A percentile compares a stretch with the other conserved stretches of the same genome.
Conservation (phyloP, 192 early-diverging fungal genomes). For the Mortierella alpina region DNA sequence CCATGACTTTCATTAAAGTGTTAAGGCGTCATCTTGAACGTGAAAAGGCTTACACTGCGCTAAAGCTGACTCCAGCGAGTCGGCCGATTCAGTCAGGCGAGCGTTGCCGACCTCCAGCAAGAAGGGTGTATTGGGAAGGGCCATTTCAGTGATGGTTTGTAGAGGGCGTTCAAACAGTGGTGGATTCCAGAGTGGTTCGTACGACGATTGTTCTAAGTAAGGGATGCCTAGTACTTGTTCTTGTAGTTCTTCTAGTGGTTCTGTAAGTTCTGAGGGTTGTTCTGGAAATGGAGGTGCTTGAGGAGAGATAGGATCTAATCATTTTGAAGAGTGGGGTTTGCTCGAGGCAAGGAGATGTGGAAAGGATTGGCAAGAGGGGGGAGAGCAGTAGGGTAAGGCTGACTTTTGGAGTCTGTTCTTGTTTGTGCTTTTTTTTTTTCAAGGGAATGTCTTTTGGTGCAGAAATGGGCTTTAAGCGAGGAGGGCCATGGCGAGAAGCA, state of each 20-base stretch:
- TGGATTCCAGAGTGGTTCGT: constrained; percentile 1
- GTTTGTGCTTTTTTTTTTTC: background rate
- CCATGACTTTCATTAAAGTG: background rate
- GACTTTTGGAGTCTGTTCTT: background rate
- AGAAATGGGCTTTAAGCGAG: constrained; percentile 15
- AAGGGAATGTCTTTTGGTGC: background rate
- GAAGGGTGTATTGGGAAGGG: constrained; percentile 17
- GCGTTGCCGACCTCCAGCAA: constrained; percentile 10
- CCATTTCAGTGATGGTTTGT: constrained; percentile 3
- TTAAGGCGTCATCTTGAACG: background rate
- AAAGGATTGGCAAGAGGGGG: background rate
- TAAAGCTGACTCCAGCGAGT: constrained; percentile 40
- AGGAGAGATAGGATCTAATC: constrained; percentile 4
- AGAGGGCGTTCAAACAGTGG: constrained; percentile 5
- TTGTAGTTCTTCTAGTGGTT: constrained; percentile 16
- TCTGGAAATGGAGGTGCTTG: background rate
- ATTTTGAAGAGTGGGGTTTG: constrained; percentile 13
- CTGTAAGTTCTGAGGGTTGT: background rate
- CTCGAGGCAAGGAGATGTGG: background rate
- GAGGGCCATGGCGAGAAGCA: constrained; percentile 23
- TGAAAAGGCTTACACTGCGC: constrained; percentile 31
- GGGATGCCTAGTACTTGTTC: constrained; percentile 15
- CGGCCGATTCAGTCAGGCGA: constrained; percentile 22
- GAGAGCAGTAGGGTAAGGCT: background rate
- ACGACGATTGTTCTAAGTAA: background rate